Evolutionary conservation across 306 rosid species (phyloP).

Genomic region (Casuarina cunninghamiana): DNA sequence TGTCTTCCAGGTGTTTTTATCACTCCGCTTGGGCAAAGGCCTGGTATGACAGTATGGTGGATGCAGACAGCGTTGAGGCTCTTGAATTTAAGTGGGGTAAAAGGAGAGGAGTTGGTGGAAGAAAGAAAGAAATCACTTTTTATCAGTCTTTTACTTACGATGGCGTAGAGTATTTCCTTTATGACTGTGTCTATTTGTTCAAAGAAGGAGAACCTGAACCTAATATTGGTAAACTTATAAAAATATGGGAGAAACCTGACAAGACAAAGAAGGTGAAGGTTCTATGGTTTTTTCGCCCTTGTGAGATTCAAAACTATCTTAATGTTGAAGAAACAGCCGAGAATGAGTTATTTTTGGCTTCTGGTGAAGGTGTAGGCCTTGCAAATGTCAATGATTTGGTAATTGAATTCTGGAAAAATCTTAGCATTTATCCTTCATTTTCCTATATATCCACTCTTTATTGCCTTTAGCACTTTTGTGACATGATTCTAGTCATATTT

Average conservation of each 20-base stretch:
- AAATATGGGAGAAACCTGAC: slow-evolving; percentile 63
- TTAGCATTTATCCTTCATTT: background rate
- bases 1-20: background rate
- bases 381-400: slow-evolving; percentile 76
- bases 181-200: slow-evolving; percentile 67
- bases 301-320: slow-evolving; percentile 61
- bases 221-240: slow-evolving; percentile 64
- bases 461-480: background rate
- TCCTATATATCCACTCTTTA: background rate
- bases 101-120: slow-evolving; percentile 50
- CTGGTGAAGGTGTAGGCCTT: slow-evolving; percentile 79
- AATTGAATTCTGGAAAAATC: slow-evolving; percentile 25
- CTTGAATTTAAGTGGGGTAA: slow-evolving; percentile 72
- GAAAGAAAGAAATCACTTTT: slow-evolving; percentile 45
- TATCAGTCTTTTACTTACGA: slow-evolving; percentile 72
- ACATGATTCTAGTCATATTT: background rate
- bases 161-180: slow-evolving; percentile 59
- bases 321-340: slow-evolving; percentile 33
- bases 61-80: slow-evolving; percentile 28
- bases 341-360: slow-evolving; percentile 79
- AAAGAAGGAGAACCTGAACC: slow-evolving; percentile 71
- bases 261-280: slow-evolving; percentile 65
- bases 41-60: slow-evolving; percentile 43
- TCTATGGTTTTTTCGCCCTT: slow-evolving; percentile 84
- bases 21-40: background rate